phyloP scores from a whole-genome alignment of 495 filamentous ascomycete species.

The Terfezia boudieri region DNA sequence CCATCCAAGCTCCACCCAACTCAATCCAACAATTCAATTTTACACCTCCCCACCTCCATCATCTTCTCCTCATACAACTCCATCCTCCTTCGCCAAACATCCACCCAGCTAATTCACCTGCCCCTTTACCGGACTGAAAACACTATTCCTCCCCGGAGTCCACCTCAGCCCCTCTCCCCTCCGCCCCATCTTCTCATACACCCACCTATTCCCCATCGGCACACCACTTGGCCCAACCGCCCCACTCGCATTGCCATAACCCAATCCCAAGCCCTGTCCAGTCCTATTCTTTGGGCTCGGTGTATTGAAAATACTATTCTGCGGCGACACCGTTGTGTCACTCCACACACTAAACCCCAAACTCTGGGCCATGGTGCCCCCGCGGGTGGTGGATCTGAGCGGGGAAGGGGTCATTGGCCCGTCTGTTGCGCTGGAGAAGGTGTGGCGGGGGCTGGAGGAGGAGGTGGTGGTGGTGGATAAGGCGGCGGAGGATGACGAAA shows the following conservation, averaged over 20 bases:
- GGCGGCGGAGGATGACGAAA: constrained; percentile 21
- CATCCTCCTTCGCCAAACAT: no score
- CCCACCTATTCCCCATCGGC: constrained; percentile 67
- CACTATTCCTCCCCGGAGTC: background rate
- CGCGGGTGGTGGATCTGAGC: background rate
- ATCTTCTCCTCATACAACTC: no score
- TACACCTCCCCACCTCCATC: no score
- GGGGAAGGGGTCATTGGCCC: background rate
- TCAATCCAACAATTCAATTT: no score
- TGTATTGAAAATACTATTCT: constrained; percentile 19
- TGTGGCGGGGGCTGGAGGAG: background rate
- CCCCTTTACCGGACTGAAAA: background rate
- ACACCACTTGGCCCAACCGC: constrained; percentile 29
- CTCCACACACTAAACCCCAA: background rate
- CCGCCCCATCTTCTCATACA: constrained; percentile 46
- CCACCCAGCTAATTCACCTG: no score
- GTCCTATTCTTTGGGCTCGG: constrained; percentile 31
- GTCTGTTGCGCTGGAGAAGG: background rate
- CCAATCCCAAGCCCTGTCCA: constrained; percentile 28
- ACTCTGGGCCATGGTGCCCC: background rate
- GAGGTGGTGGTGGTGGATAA: constrained; percentile 2
- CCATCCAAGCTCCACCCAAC: no score
- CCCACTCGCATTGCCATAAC: constrained; percentile 19
- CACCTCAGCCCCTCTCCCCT: constrained; percentile 7
- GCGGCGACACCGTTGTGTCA: constrained; percentile 21